Conservation (phyloP, 495 filamentous ascomycete species). For the Sordaria brevicollis region DNA sequence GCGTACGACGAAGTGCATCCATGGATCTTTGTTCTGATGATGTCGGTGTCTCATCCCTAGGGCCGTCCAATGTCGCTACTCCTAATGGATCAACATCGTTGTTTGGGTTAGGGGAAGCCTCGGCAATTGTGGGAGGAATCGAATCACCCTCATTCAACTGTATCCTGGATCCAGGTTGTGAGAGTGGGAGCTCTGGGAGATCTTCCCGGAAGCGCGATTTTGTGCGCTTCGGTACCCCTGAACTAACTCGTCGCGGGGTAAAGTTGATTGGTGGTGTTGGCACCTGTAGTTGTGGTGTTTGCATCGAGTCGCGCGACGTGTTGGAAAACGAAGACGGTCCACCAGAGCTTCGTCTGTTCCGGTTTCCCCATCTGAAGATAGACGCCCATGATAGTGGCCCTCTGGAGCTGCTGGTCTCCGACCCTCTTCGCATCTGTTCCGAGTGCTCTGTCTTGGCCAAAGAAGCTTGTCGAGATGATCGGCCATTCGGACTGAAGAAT, state of each 20-base stretch:
- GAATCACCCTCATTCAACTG: conserved; percentile 58
- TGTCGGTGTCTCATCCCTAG: conserved; percentile 36
- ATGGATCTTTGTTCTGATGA: conserved; percentile 35
- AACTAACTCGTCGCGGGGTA: conserved; percentile 27
- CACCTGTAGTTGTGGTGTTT: conserved; percentile 12
- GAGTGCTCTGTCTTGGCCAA: conserved; percentile 26
- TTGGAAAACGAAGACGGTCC: conserved; percentile 63
- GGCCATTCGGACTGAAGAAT: conserved; percentile 21
- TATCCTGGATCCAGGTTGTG: conserved; percentile 68
- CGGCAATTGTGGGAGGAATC: conserved; percentile 16
- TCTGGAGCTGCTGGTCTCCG: conserved; percentile 34
- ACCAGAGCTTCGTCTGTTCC: conserved; percentile 47
- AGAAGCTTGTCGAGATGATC: conserved; percentile 20
- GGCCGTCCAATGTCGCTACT: conserved; percentile 7
- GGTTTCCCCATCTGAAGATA: conserved; percentile 60
- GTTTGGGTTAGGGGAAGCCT: conserved; percentile 9
- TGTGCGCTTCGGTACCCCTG: conserved; percentile 53
- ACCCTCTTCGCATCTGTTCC: conserved; percentile 20
- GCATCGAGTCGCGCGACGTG: conserved; percentile 72
- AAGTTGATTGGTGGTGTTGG: conserved; percentile 21
- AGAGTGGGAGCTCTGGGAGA: conserved; percentile 72
- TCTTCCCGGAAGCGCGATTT: conserved; percentile 92
- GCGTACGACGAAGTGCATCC: conserved; percentile 31
- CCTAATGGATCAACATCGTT: conserved; percentile 10
- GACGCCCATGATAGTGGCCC: conserved; percentile 48